Evolutionary conservation across 805 yeast genomes (phyloP).

Genomic region (Nakazawaea anatomiae): DNA sequence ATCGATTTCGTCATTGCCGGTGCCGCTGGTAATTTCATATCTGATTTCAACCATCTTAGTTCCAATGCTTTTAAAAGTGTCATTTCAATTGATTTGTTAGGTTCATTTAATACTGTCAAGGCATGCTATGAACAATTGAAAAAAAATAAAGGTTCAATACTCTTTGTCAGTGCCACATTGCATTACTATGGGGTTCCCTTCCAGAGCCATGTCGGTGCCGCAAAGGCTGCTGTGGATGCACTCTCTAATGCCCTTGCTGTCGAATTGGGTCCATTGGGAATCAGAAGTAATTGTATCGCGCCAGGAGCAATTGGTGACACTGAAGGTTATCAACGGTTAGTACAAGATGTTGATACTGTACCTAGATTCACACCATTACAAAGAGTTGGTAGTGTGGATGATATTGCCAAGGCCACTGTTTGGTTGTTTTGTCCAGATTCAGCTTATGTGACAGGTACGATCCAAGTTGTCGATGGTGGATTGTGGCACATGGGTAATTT

Average conservation of each 20-base stretch:
- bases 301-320: conserved; percentile 89
- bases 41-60: conserved; percentile 73
- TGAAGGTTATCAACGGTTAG: conserved; percentile 73
- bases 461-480: conserved; percentile 87
- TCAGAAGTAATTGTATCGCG: conserved; percentile 78
- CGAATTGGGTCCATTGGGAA: conserved; percentile 86
- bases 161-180: conserved; percentile 84
- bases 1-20: conserved; percentile 90
- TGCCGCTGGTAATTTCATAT: conserved; percentile 90
- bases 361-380: conserved; percentile 54
- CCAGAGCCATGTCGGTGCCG: conserved; percentile 90
- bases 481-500: conserved; percentile 72
- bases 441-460: conserved; percentile 67
- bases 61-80: conserved; percentile 88
- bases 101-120: conserved; percentile 85
- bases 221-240: conserved; percentile 94
- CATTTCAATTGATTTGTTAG: conserved; percentile 78
- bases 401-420: conserved; percentile 85
- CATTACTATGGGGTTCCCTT: conserved; percentile 87
- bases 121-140: conserved; percentile 66
- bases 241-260: conserved; percentile 79
- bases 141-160: conserved; percentile 59
- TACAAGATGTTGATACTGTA: conserved; percentile 19
- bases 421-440: conserved; percentile 83
- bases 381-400: conserved; percentile 63